Base-by-base conservation (phyloP, 345 rosid genomes). In the Nephelium lappaceum region DNA sequence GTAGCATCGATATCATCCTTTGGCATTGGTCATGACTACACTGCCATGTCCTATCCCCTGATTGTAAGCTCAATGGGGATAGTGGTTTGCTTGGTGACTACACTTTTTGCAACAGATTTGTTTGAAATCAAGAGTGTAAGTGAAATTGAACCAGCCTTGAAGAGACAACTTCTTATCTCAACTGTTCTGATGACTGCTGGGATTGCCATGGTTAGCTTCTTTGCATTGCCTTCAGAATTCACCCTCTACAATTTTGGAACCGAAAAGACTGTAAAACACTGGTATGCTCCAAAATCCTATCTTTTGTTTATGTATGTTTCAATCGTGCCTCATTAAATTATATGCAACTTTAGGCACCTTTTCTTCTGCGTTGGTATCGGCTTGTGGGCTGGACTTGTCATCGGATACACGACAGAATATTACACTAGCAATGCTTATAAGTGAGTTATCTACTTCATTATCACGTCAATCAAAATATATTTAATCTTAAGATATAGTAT, bases 381-480 rank as follows among this genome's bases (percentile, higher is more conserved):
- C 74, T 75, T 91, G 80, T 91, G 95, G 93, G 95, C 91, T 3
- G 93, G 95, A 73, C 91, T 90, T 67, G 88, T 81, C 64, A 91
- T 91, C 5, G 93, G 91, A 38, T 91, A 86, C 53, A 84, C 72
- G 0, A 91, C 91, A 1, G 95, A 91, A 79, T 88, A 89, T 71
- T 91, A 86, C 49, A 91, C 93, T 7, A 90, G 92, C 83, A 91
- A 85, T 83, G 92, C 93, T 71, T 90, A 90, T 83, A 85, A 91
- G 93, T 88, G 24, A 82, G 71, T 38, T 61, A 42, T 73, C 16
- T 53, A 74, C 69, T 71, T 74, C 76, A 41, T 60, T 11, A 31
- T 0, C 1, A 11, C n/a, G 73, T 27, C 23, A 36, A n/a, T 71
- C 67, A 67, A 25, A n/a, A 31, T 4, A 36, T 45, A 45, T 11